Evolutionary conservation across 176 grass and related monocot genomes (phyloP).

Genomic region (Zizania latifolia): DNA sequence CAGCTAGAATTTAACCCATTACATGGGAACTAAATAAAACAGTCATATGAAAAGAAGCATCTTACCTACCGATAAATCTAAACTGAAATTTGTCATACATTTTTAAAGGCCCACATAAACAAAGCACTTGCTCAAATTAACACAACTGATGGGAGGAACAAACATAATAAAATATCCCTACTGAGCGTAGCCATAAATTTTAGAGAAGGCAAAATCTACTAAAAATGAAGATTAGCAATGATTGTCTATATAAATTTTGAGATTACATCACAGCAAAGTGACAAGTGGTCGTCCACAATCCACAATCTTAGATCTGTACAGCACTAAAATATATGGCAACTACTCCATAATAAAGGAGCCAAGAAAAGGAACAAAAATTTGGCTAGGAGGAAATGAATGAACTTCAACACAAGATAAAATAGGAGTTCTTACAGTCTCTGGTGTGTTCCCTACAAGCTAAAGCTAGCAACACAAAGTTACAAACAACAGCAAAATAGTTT

Average conservation of each 20-base stretch:
- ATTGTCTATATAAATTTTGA: background rate
- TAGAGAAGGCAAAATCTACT: background rate
- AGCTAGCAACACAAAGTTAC: background rate
- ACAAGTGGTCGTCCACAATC: background rate
- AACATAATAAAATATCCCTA: background rate
- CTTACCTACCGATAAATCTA: background rate
- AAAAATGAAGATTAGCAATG: too few relatives aligned
- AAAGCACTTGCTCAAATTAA: background rate
- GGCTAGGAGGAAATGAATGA: background rate
- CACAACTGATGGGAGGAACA: background rate
- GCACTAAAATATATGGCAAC: background rate
- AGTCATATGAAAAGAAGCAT: background rate
- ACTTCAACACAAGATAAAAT: background rate
- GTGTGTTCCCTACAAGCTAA: background rate
- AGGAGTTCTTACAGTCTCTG: background rate
- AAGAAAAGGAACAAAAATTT: background rate
- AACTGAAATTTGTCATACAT: background rate
- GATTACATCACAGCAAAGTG: background rate
- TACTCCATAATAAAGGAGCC: background rate
- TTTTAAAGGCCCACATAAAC: background rate
- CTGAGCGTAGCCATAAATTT: background rate
- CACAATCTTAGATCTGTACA: background rate
- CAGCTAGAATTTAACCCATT: background rate
- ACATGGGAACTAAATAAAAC: background rate
- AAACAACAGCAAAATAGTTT: background rate